Base-by-base conservation (phyloP, 768 basidiomycete species). In the Russula ochroleuca region DNA sequence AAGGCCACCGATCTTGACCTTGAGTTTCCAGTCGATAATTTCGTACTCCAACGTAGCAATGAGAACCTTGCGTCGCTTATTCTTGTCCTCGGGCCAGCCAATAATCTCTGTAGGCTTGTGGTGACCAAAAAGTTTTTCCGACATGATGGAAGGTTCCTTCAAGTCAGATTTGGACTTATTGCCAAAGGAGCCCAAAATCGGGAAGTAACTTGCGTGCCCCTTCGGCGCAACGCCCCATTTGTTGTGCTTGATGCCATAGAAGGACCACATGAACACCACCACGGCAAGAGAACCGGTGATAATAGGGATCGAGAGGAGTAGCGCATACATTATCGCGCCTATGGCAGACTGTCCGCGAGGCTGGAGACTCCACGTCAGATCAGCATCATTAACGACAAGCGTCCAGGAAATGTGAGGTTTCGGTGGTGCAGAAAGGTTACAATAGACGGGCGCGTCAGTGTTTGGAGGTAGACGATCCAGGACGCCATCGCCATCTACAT, bases 1-100 rank as follows among this genome's bases (percentile, higher is more conserved):
- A 21, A 97, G 81, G 75, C 94, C 94, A 77, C 94, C 94, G 67
- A 96, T 96, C 80, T 96, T 96, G 79, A 97, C 94, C 76, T 97
- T 97, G 66, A 95, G 76, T 76, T 95, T 95, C 94, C 94, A 97
- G 72, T 96, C 94, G 71, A 97, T 86, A 72, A 97, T 90, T 74
- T 97, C 94, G 75, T 97, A 97, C 75, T 97, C 94, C 56, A 97
- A 81, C 0, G 94, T 96, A 19, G 94, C 79, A 65, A 97, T 97
- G 50, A 97, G 81, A 31, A 95, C 92, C 74, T 89, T 92, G 73
- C 94, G 82, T 53, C 94, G 85, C 75, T 96, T 97, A 70, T 87
- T 82, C 77, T 87, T 89, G 77, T 90, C 88, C 72, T 97, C 94
- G 0, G 94, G 94, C 94, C 94, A 97, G n/a, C 94, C 94, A 62